Base-by-base conservation (phyloP, 2,329 filamentous ascomycete genomes). In the Phialemoniopsis sp. region DNA sequence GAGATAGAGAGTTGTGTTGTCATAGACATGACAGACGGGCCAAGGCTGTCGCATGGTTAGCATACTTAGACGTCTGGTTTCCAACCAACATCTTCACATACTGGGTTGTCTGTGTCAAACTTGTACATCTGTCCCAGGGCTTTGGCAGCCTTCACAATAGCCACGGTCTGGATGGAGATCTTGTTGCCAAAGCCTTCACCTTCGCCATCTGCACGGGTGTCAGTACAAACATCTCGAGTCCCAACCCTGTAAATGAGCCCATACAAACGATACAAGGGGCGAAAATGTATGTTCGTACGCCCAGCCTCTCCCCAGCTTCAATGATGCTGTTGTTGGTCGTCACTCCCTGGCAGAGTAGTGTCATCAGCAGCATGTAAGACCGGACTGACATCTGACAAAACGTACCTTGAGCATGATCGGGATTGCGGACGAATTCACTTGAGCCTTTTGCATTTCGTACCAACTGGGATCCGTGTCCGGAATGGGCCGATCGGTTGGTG, bases 271-370 rank as follows among this genome's bases (percentile, higher is more conserved):
- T 67, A 46, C 73, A 77, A 1, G 73, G 73, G 0, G 55, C 56
- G 49, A 77, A 76, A n/a, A 77, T 64, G 45, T 77, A 77, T 41
- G 62, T 67, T 21, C 56, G 58, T 4, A 77, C 68, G 0, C 67
- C 68, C 13, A 60, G 42, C 10, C 47, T 47, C 17, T 69, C 64
- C 6, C 62, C 60, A 6, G 58, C 52, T 14, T 73, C 68, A 29
- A 73, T 66, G 8, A 75, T 36, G 17, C 26, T 13, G 16, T 37
- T 32, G 5, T 32, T 15, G 4, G 5, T 4, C 21, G 9, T 41
- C 38, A 32, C 30, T 15, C 15, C 32, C 14, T 13, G 12, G 17
- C 9, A 26, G 36, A 18, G 8, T 9, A 8, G n/a, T n/a, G 37
- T 13, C 16, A 12, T 19, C 5, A 8, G 7, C 13, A 28, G 19